Evolutionary conservation across 2,329 filamentous ascomycete species (phyloP).

Genomic region (Arthrobotrys musiformis): DNA sequence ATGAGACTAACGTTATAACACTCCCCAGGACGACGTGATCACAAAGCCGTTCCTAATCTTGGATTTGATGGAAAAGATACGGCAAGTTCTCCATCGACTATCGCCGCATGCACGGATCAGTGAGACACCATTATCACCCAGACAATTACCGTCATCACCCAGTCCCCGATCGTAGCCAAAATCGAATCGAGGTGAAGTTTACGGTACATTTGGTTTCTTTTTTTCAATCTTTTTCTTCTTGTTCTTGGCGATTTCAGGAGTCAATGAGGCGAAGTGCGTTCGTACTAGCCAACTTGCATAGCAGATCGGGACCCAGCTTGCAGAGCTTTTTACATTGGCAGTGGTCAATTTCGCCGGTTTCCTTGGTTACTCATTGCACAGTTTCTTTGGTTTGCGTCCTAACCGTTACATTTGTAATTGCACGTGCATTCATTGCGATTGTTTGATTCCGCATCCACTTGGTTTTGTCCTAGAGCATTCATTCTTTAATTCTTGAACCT

Average conservation of each 20-base stretch:
- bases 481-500: too few species aligned
- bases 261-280: conserved; percentile 31
- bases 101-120: background rate
- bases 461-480: background rate
- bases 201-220: background rate
- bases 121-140: background rate
- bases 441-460: background rate
- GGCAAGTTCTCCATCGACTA: conserved; percentile 27
- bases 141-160: background rate
- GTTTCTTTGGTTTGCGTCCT: background rate
- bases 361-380: background rate
- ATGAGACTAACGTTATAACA: background rate
- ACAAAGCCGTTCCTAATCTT: conserved; percentile 80
- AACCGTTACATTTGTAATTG: background rate
- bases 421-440: background rate
- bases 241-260: conserved; percentile 1
- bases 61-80: conserved; percentile 51
- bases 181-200: background rate
- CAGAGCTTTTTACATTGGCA: background rate
- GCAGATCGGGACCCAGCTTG: background rate
- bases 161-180: background rate
- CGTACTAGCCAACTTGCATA: background rate
- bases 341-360: background rate
- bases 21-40: conserved; percentile 74
- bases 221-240: background rate